Evolutionary conservation across 2,329 filamentous ascomycete species (phyloP).

Genomic region (Fusarium bactridioides): DNA sequence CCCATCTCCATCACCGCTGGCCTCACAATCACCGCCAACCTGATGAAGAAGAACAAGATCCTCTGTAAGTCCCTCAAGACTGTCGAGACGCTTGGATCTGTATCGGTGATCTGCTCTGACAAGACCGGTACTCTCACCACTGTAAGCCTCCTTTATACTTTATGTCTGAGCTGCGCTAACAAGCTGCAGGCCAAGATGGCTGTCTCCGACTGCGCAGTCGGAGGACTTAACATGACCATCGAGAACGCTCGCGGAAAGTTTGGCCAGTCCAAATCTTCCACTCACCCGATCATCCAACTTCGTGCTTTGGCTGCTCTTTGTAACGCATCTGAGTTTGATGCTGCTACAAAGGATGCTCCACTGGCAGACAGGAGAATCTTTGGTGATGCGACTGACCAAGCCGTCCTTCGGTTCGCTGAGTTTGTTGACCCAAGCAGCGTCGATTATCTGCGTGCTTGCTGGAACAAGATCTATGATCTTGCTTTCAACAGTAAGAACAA

Average conservation of each 20-base stretch:
- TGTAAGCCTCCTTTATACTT: neutral
- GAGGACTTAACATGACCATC: constrained; percentile 55
- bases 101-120: constrained; percentile 78
- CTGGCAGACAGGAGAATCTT: constrained; percentile 70
- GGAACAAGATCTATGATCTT: constrained; percentile 72
- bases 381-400: constrained; percentile 80
- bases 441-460: constrained; percentile 65
- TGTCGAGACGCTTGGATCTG: constrained; percentile 76
- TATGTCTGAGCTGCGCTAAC: neutral
- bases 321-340: constrained; percentile 80
- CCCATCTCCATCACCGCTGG: constrained; percentile 75
- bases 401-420: constrained; percentile 76
- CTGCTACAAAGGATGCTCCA: constrained; percentile 65
- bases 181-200: constrained; percentile 72
- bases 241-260: constrained; percentile 58
- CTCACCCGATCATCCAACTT: constrained; percentile 62
- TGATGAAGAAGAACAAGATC: constrained; percentile 80
- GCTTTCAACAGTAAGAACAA: constrained; percentile 87
- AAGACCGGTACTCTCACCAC: constrained; percentile 76
- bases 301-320: constrained; percentile 71
- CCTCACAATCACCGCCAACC: constrained; percentile 77
- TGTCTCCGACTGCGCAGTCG: constrained; percentile 73
- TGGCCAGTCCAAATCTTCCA: constrained; percentile 32
- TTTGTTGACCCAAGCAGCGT: constrained; percentile 56
- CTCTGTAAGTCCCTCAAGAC: constrained; percentile 83